Evolutionary conservation across 345 rosid species (phyloP), one percentile per base, ranked within the genome.

Genomic region (Eutrema heterophyllum): DNA sequence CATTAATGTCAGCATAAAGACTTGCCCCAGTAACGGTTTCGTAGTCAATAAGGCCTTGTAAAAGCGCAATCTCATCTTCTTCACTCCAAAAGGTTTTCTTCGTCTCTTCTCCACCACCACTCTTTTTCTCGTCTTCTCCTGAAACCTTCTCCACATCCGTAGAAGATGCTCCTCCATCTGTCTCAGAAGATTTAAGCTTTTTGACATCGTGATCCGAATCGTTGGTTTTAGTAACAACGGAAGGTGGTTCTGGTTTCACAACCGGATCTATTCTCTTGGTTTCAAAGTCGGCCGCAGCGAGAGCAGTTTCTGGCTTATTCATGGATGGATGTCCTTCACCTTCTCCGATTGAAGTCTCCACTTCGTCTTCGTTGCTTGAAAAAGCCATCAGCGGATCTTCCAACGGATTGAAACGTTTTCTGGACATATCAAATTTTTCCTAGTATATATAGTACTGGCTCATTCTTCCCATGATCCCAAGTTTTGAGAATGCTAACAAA

Each of bases 61-160:
- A 35, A 3, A 81, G 8, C 4, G 48, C 77, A 14, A 73, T 43
- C 58, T 75, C 86, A 10, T 83, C 84, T 35, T 65, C 81, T 12
- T 76, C 84, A 10, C 79, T 79, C 81, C 78, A 83, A 9, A 80
- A 43, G 4, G 29, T 27, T 27, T 27, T 27, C 29, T 27, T 43
- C 2, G 15, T 43, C 7, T 43, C 16, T 43, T 13, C n/a, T 43
- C 6, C 15, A 43, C 16, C 5, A 43, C n/a, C n/a, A 5, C 6
- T 13, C 6, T 14, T 43, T 41, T 12, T 12, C 45, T 41, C 45
- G 29, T 27, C 29, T 27, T 27, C 29, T 27, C 29, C 29, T 27
- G 3, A 27, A 27, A 1, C n/a, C n/a, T n/a, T n/a, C n/a, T n/a
- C n/a, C n/a, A n/a, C n/a, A n/a, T n/a, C 29, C 29, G 29, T 27